Evolutionary conservation across 805 yeast species (phyloP).

Genomic region (Candida loeiensis): DNA sequence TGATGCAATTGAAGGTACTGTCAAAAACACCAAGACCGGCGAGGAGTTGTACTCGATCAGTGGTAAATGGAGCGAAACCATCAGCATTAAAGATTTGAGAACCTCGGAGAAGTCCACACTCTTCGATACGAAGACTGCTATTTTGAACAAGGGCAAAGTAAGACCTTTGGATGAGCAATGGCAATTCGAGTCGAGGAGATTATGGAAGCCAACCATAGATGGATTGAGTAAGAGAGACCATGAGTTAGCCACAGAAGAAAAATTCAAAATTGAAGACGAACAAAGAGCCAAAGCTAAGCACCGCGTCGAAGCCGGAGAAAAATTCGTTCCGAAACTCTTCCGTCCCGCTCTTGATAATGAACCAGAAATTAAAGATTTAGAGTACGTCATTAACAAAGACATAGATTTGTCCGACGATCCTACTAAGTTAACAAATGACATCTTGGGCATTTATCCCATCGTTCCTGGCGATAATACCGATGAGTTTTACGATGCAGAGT

Average conservation of each 20-base stretch:
- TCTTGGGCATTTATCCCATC: constrained; percentile 70
- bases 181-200: constrained; percentile 69
- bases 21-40: constrained; percentile 47
- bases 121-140: constrained; percentile 47
- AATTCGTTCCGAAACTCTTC: constrained; percentile 78
- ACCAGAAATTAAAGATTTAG: constrained; percentile 43
- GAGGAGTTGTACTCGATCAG: constrained; percentile 60
- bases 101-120: constrained; percentile 45
- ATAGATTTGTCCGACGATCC: constrained; percentile 51
- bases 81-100: constrained; percentile 55
- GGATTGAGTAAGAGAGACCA: constrained; percentile 84
- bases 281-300: constrained; percentile 74
- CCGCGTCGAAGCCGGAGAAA: constrained; percentile 73
- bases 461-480: constrained; percentile 78
- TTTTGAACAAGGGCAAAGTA: constrained; percentile 59
- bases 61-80: constrained; percentile 92
- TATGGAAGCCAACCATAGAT: constrained; percentile 80
- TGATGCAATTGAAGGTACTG: constrained; percentile 77
- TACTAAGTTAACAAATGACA: constrained; percentile 51
- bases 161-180: constrained; percentile 81
- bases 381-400: constrained; percentile 58
- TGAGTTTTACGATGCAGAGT: no score
- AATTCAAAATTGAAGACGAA: constrained; percentile 78
- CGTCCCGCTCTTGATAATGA: constrained; percentile 35
- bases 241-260: constrained; percentile 80